Conservation (phyloP, 331 rosid species). For the Ulmus americana region DNA sequence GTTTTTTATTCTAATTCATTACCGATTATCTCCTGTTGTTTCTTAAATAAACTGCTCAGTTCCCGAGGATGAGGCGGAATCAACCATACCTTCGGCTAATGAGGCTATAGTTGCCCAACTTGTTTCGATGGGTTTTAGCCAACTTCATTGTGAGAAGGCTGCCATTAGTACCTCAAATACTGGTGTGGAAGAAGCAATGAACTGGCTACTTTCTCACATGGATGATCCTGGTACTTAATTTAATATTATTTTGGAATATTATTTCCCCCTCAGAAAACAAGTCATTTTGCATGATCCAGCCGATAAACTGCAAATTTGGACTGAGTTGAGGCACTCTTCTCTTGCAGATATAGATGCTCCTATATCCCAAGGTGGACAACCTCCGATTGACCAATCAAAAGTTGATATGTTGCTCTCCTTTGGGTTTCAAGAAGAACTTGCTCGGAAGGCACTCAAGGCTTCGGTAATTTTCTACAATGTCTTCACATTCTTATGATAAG, state of each 20-base stretch:
- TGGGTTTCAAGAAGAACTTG: constrained; percentile 83
- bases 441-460: constrained; percentile 72
- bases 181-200: constrained; percentile 98
- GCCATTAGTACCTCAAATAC: constrained; percentile 72
- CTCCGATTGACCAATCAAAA: constrained; percentile 64
- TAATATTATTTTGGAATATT: constrained; percentile 10
- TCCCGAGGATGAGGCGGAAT: constrained; percentile 44
- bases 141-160: constrained; percentile 87
- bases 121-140: constrained; percentile 80
- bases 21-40: neutral
- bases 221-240: constrained; percentile 66
- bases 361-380: constrained; percentile 45
- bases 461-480: constrained; percentile 44
- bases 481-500: neutral
- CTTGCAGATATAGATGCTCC: constrained; percentile 66
- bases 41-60: constrained; percentile 25
- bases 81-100: constrained; percentile 39
- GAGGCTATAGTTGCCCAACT: constrained; percentile 83
- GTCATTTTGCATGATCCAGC: constrained; percentile 4
- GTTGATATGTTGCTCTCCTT: constrained; percentile 75
- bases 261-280: neutral
- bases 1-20: neutral
- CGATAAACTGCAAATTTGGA: neutral
- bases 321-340: constrained; percentile 9
- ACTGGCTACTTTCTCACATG: constrained; percentile 92